Evolutionary conservation across 2,329 filamentous ascomycete species (phyloP).

Genomic region (Fusarium nurragi): DNA sequence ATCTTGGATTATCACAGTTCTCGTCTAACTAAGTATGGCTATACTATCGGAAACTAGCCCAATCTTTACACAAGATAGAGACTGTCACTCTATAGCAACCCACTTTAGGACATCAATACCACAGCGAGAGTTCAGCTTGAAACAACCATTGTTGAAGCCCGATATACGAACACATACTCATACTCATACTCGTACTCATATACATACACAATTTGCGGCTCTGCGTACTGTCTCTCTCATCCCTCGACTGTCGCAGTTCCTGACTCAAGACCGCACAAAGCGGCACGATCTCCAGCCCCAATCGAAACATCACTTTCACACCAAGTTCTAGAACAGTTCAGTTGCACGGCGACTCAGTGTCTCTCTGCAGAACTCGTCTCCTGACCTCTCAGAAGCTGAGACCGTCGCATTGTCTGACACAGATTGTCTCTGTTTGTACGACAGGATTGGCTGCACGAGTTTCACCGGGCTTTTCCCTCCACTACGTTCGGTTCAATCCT

Average conservation of each 20-base stretch:
- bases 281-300: slow-evolving; percentile 29
- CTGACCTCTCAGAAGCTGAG: slow-evolving; percentile 7
- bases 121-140: not conserved
- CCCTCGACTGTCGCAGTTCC: slow-evolving; percentile 8
- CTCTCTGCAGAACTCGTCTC: slow-evolving; percentile 1
- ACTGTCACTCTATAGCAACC: not conserved
- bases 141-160: not conserved
- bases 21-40: not conserved
- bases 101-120: not conserved
- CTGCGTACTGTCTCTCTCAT: slow-evolving; percentile 16
- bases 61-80: not conserved
- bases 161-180: not conserved
- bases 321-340: slow-evolving; percentile 31
- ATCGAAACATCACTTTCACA: slow-evolving; percentile 12
- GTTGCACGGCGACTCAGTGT: slow-evolving; percentile 11
- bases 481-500: slow-evolving; percentile 2
- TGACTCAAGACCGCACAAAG: slow-evolving; percentile 20
- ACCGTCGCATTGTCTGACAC: slow-evolving; percentile 12
- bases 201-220: slow-evolving; percentile 23
- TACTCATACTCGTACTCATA: too few species aligned
- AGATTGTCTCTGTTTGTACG: not conserved
- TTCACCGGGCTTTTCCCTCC: slow-evolving; percentile 1
- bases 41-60: not conserved
- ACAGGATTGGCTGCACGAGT: slow-evolving; percentile 17
- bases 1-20: not conserved